A percentile compares a stretch with the other conserved stretches of the same genome.
Conservation (phyloP, 768 basidiomycete genomes). For the Hirschioporus abietinus region DNA sequence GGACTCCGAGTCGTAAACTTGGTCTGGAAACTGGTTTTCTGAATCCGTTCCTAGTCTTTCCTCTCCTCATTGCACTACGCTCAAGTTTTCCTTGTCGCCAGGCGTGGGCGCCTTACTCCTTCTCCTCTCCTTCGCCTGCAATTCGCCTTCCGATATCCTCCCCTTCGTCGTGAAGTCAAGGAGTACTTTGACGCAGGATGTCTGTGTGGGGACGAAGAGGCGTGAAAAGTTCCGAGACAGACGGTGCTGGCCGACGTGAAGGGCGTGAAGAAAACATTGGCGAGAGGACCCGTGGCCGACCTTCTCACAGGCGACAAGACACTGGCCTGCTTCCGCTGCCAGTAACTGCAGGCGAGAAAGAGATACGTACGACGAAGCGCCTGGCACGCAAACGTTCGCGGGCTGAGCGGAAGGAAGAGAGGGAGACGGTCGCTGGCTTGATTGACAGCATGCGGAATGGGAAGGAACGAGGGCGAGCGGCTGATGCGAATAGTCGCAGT, state of each 20-base stretch:
- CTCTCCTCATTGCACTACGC: conserved; percentile 1
- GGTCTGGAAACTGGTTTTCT: not conserved
- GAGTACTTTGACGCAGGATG: not conserved
- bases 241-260: not conserved
- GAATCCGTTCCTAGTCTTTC: not conserved
- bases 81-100: not conserved
- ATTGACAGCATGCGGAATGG: conserved; percentile 1
- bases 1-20: not conserved
- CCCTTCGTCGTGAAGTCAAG: not conserved
- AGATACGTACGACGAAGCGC: not conserved
- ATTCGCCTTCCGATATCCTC: not conserved
- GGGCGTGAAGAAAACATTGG: not conserved
- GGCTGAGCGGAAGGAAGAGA: not conserved
- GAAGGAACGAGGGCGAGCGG: not conserved
- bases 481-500: not conserved
- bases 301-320: not conserved
- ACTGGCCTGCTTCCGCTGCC: not conserved
- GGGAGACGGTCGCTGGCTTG: conserved; percentile 1
- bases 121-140: not conserved
- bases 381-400: conserved; percentile 1
- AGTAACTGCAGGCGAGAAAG: not conserved
- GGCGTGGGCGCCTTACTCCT: conserved; percentile 1
- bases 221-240: not conserved
- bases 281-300: not conserved
- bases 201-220: not conserved